Percentiles rank a stretch among this genome's conserved stretches.
Conservation (phyloP, 2,329 filamentous ascomycete species). For the Pyricularia pennisetigena region DNA sequence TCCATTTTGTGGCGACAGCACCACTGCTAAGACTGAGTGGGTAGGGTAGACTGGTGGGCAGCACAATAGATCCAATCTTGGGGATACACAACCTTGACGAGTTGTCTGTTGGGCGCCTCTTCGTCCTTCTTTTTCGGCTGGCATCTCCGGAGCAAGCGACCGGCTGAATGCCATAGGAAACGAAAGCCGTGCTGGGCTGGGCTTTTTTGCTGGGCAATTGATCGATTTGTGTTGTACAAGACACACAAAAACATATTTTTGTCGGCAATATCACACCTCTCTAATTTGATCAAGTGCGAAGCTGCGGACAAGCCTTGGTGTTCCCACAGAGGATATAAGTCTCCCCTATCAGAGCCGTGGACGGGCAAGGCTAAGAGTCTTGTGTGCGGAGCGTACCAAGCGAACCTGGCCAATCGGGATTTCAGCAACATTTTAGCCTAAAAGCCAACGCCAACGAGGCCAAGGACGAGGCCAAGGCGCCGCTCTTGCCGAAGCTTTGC, state of each 20-base stretch:
- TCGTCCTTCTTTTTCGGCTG: not conserved
- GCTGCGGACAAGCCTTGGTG: not conserved
- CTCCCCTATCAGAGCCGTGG: not conserved
- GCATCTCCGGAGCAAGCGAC: not conserved
- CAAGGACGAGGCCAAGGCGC: conserved; percentile 1
- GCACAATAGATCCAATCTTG: not conserved
- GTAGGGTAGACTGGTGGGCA: not conserved
- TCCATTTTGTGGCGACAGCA: not conserved
- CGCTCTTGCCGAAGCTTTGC: not conserved
- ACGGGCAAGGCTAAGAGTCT: conserved; percentile 2
- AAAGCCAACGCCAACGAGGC: conserved; percentile 2
- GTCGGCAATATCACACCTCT: not conserved
- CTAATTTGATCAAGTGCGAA: not conserved
- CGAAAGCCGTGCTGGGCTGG: not conserved
- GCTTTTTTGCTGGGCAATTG: not conserved
- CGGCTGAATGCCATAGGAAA: not conserved
- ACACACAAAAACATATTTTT: not conserved
- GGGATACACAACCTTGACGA: not conserved
- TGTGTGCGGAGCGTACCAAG: not conserved
- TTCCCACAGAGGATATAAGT: not conserved
- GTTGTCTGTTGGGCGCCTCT: not conserved
- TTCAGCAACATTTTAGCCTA: not conserved
- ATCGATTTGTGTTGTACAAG: not conserved
- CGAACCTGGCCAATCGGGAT: not conserved
- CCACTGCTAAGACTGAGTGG: not conserved